These are phyloP conservation scores for Galeopsis tetrahit DNA, from an alignment of 257 asterid genomes.

Conservation along the genomic window DNA sequence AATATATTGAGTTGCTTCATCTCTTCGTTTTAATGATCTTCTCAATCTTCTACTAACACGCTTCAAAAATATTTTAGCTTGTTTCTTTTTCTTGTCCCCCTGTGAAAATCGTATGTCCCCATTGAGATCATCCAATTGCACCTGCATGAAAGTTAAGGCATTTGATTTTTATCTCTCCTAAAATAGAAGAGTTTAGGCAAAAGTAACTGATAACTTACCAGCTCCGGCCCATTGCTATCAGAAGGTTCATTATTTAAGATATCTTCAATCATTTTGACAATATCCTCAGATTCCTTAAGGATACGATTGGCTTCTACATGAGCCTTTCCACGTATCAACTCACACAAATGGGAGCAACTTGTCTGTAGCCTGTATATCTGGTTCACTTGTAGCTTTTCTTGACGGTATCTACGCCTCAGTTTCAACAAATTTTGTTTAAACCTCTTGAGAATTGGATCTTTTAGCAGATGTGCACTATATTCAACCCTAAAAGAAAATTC, in stretches of 20 bases:
- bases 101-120: background rate
- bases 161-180: background rate
- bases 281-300: background rate
- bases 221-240: conserved; percentile 1
- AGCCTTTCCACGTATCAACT: conserved; percentile 2
- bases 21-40: background rate
- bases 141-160: background rate
- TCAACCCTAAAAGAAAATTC: conserved; percentile 26
- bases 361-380: conserved; percentile 12
- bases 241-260: conserved; percentile 8
- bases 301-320: background rate
- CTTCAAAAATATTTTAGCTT: conserved; percentile 9
- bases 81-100: background rate
- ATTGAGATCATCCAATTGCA: background rate
- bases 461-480: conserved; percentile 18
- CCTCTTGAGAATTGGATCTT: background rate
- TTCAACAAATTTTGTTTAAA: conserved; percentile 19
- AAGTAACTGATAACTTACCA: conserved; percentile 24
- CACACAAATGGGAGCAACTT: conserved; percentile 5
- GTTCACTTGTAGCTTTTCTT: conserved; percentile 24
- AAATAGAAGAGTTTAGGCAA: background rate
- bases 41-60: conserved; percentile 15
- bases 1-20: conserved; percentile 23
- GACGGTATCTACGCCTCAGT: conserved; percentile 23
- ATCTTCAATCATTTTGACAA: conserved; percentile 1